Percentiles rank a stretch among this genome's conserved stretches.
Conservation (phyloP, 495 filamentous ascomycete species). For the Penicillium coprophilum region DNA sequence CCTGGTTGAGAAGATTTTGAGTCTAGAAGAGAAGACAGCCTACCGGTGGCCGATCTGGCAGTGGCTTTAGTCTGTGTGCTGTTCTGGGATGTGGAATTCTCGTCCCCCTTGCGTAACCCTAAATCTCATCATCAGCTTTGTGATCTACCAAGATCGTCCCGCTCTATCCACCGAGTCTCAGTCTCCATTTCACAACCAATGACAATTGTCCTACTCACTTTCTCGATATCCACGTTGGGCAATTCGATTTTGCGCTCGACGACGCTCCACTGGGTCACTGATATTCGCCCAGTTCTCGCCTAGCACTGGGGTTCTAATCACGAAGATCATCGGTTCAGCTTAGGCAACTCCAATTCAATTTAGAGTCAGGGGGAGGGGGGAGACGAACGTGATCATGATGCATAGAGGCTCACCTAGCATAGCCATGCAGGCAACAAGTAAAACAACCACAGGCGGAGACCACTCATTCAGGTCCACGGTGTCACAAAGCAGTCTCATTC, state of each 20-base stretch:
- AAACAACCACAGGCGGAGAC: conserved; percentile 1
- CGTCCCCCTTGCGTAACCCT: no score
- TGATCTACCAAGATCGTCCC: no score
- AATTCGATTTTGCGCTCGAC: conserved; percentile 12
- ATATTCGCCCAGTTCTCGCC: conserved; percentile 16
- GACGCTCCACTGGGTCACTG: conserved; percentile 12
- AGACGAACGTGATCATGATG: conserved; percentile 13
- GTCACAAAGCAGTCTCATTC: conserved; percentile 6
- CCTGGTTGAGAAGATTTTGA: no score
- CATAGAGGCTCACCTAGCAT: conserved; percentile 11
- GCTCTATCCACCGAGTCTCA: background rate
- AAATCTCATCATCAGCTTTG: no score
- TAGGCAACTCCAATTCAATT: conserved; percentile 8
- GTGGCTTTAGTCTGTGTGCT: no score
- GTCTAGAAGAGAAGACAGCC: no score
- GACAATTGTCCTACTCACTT: conserved; percentile 1
- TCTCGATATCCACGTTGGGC: conserved; percentile 11
- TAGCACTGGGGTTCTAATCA: conserved; percentile 11
- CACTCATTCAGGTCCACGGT: background rate
- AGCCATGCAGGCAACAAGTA: conserved; percentile 8
- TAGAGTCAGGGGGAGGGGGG: background rate
- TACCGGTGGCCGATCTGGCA: no score
- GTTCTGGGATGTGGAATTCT: no score
- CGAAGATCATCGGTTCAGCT: background rate
- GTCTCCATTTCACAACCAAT: background rate